Evolutionary conservation across 2,329 filamentous ascomycete species (phyloP).

Genomic region (Cladophialophora exuberans): DNA sequence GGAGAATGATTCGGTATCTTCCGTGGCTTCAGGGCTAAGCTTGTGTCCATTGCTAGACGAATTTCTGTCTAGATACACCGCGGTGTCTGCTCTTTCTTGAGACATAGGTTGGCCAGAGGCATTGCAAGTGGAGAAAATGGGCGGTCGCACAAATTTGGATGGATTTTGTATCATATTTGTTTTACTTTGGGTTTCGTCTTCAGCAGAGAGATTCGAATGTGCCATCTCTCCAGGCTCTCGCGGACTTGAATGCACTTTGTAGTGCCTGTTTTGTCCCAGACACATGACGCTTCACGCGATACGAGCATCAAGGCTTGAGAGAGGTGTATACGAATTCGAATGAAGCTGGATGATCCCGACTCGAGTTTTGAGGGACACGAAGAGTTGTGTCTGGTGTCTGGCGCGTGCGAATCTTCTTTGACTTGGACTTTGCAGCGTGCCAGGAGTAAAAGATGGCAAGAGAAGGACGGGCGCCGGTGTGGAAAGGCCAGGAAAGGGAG

Average conservation of each 20-base stretch:
- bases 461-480: too few species aligned
- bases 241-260: neutral
- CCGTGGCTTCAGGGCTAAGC: neutral
- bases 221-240: neutral
- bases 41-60: neutral
- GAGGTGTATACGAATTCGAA: neutral
- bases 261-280: neutral
- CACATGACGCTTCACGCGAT: slow-evolving; percentile 5
- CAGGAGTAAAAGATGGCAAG: slow-evolving; percentile 1
- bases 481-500: neutral
- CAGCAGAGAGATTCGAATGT: neutral
- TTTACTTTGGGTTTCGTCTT: slow-evolving; percentile 3
- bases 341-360: slow-evolving; percentile 1
- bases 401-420: too few species aligned
- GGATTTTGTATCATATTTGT: slow-evolving; percentile 18
- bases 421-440: too few species aligned
- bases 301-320: slow-evolving; percentile 8
- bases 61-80: neutral
- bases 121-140: neutral
- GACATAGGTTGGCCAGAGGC: too few species aligned
- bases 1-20: neutral
- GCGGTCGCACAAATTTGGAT: slow-evolving; percentile 1
- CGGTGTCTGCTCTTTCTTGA: neutral
- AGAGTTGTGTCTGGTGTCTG: neutral
- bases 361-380: neutral